Base-by-base conservation (phyloP, 352 stramenopile species). In the Globisporangium splendens region DNA sequence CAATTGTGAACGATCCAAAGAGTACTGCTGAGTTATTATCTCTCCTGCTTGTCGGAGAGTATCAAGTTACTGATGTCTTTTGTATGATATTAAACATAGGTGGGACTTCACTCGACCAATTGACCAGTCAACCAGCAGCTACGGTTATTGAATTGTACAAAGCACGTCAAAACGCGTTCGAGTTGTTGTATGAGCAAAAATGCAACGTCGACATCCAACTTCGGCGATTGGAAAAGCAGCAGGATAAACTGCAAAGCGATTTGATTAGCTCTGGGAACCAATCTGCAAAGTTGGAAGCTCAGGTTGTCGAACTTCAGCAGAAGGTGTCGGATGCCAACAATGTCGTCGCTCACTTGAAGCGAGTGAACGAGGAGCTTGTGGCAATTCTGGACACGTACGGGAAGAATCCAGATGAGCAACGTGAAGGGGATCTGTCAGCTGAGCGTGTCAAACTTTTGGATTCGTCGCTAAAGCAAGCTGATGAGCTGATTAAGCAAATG, bases 321-420 rank as follows among this genome's bases (percentile, higher is more conserved):
- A 73, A 75, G 22, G 62, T 73, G 20, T 70, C 68, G 24, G 61
- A 69, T n/a, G 56, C 59, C 6, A 79, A 66, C 48, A 64, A 77
- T 61, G 60, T 75, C 33, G 67, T 73, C 15, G 46, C 59, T 22
- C 75, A 83, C 54, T 66, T 89, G 59, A 73, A 65, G 8, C 77
- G 75, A 41, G 57, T 75, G 22, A 91, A 91, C 35, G 57, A 73
- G 39, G 81, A 91, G 43, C 60, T 91, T 18, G 65, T 87, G 31
- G 70, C 76, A 50, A 77, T 91, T 28, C 63, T 91, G 22, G 65
- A 87, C 58, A 83, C 76, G 5, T 91, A 88, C 59, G 71, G 75
- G 22, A 85, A 79, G 44, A 72, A 69, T 59, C 49, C 68, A 8
- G 77, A 83, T 17, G 71, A 83, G 35, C 48, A 72, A 28, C 56